These are phyloP conservation scores for Phaeoacremonium minimum DNA, from an alignment of 2,329 filamentous ascomycete species.

Conservation along the genomic window DNA sequence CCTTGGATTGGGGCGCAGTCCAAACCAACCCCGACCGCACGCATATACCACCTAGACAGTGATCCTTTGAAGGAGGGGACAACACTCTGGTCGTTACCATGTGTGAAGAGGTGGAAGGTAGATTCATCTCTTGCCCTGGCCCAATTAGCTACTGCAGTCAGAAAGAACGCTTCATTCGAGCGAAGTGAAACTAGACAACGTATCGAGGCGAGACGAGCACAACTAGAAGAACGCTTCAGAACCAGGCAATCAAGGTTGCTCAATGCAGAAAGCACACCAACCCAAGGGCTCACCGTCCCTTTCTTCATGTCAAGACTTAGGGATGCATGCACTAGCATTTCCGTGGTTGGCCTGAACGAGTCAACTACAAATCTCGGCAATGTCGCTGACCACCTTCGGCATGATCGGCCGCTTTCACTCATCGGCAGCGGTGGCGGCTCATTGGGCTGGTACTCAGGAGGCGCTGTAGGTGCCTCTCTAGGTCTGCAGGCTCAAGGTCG, in stretches of 20 bases:
- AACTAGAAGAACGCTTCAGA: conserved; percentile 40
- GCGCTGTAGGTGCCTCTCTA: conserved; percentile 23
- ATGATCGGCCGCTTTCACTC: conserved; percentile 30
- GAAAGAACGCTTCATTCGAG: background rate
- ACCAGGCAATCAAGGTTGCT: conserved; percentile 41
- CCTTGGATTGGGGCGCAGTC: conserved; percentile 65
- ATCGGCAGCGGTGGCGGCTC: conserved; percentile 24
- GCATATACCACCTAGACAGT: conserved; percentile 60
- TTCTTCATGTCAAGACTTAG: conserved; percentile 49
- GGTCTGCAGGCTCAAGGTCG: conserved; percentile 5
- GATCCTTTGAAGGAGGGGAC: conserved; percentile 60
- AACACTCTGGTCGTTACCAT: conserved; percentile 50
- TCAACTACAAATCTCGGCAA: conserved; percentile 39
- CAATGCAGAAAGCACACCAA: conserved; percentile 36
- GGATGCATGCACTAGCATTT: conserved; percentile 48
- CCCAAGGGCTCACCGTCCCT: conserved; percentile 46
- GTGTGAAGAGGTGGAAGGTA: conserved; percentile 40
- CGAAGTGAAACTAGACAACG: conserved; percentile 13
- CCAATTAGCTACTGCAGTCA: conserved; percentile 15
- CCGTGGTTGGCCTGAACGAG: conserved; percentile 61
- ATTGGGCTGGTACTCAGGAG: conserved; percentile 27
- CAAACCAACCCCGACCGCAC: conserved; percentile 49
- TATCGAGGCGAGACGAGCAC: background rate
- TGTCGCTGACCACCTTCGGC: conserved; percentile 57
- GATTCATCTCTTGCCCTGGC: conserved; percentile 35